Conservation (phyloP, 2,329 filamentous ascomycete genomes). For the Biscogniauxia marginata region DNA sequence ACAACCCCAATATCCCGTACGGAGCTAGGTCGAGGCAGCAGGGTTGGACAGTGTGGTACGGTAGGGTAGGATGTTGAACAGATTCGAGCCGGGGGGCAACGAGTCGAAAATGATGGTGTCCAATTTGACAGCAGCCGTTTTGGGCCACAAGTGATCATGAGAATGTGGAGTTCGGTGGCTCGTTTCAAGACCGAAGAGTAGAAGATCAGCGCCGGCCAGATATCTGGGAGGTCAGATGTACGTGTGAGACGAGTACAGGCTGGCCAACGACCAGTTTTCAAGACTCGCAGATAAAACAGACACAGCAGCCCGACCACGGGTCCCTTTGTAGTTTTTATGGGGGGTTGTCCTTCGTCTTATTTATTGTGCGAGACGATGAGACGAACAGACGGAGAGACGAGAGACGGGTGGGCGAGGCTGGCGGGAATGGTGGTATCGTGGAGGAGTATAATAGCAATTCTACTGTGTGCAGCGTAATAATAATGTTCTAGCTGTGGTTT, state of each 20-base stretch:
- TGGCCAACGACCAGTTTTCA: slow-evolving; percentile 13
- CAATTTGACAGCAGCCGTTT: slow-evolving; percentile 37
- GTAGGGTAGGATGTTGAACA: slow-evolving; percentile 31
- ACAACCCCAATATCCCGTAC: slow-evolving; percentile 51
- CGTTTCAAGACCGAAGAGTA: slow-evolving; percentile 38
- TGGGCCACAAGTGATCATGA: slow-evolving; percentile 33
- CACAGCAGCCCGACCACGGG: slow-evolving; percentile 11
- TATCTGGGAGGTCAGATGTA: slow-evolving; percentile 32
- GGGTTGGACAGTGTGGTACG: slow-evolving; percentile 37
- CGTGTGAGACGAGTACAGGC: slow-evolving; percentile 17
- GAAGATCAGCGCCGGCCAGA: slow-evolving; percentile 35
- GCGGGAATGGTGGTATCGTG: background rate
- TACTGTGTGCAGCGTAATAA: too few relatives aligned
- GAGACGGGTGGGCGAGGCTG: too few relatives aligned
- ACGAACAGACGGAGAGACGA: too few relatives aligned
- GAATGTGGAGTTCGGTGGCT: slow-evolving; percentile 37
- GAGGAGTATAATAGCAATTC: too few relatives aligned
- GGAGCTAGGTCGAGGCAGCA: slow-evolving; percentile 45
- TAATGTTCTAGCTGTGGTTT: too few relatives aligned
- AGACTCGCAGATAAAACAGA: slow-evolving; percentile 19
- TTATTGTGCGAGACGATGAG: slow-evolving; percentile 6
- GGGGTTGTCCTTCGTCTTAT: slow-evolving; percentile 5
- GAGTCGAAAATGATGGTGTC: slow-evolving; percentile 34
- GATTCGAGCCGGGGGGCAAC: slow-evolving; percentile 29
- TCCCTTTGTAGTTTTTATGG: slow-evolving; percentile 2